phyloP scores from a whole-genome alignment of 2,329 filamentous ascomycete species.

The Pleomassaria siparia region DNA sequence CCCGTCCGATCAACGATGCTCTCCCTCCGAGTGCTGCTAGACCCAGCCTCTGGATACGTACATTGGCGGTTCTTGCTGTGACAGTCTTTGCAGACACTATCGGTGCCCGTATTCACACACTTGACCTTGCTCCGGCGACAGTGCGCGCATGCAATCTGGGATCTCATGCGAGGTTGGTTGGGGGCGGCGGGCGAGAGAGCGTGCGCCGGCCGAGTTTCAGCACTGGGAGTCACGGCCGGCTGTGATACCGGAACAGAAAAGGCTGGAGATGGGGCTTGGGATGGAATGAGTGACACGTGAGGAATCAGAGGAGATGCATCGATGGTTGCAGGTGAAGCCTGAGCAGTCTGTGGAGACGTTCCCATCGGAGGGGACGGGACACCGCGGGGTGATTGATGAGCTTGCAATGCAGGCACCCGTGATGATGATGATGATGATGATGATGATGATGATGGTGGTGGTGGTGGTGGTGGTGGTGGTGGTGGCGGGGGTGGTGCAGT shows the following conservation, averaged over 20 bases:
- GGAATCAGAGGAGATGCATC: slow-evolving; percentile 30
- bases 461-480: slow-evolving; percentile 17
- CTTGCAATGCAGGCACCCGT: slow-evolving; percentile 11
- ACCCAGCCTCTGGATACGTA: slow-evolving; percentile 59
- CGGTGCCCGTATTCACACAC: slow-evolving; percentile 76
- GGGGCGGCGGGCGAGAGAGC: slow-evolving; percentile 12
- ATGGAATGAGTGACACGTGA: neutral
- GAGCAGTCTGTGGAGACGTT: slow-evolving; percentile 1
- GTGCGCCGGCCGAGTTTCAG: slow-evolving; percentile 11
- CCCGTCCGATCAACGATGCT: slow-evolving; percentile 17
- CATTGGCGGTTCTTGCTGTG: slow-evolving; percentile 72
- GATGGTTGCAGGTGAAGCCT: slow-evolving; percentile 30
- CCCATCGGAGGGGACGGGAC: slow-evolving; percentile 19
- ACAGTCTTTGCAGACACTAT: slow-evolving; percentile 73
- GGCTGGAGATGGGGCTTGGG: neutral
- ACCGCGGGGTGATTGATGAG: slow-evolving; percentile 12
- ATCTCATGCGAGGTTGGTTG: slow-evolving; percentile 60
- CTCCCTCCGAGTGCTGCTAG: slow-evolving; percentile 45
- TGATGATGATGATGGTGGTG: slow-evolving; percentile 20
- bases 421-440: slow-evolving; percentile 13
- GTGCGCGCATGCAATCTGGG: slow-evolving; percentile 75
- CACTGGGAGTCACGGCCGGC: slow-evolving; percentile 22
- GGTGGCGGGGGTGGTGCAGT: slow-evolving; percentile 16
- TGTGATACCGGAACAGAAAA: slow-evolving; percentile 15
- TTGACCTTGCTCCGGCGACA: slow-evolving; percentile 84